Evolutionary conservation across 2,329 filamentous ascomycete genomes (phyloP).

Genomic region (Aureobasidium mangrovei): DNA sequence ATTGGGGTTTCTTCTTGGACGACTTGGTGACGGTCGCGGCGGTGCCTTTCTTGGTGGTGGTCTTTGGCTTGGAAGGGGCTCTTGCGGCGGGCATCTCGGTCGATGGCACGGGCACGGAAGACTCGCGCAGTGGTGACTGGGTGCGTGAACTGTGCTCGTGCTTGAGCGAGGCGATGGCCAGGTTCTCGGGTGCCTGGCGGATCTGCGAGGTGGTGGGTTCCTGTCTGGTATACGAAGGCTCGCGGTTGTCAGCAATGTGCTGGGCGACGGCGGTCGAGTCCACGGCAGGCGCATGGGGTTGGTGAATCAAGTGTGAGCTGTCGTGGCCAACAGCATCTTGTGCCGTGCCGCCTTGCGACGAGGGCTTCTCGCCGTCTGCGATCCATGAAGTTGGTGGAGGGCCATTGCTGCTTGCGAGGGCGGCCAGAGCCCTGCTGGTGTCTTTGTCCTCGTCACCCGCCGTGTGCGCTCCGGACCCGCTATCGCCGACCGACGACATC

Average conservation of each 20-base stretch:
- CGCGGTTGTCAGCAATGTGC: constrained; percentile 22
- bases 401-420: not conserved
- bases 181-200: not conserved
- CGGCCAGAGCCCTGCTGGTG: not conserved
- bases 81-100: constrained; percentile 26
- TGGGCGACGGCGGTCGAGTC: not conserved
- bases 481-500: too few relatives aligned
- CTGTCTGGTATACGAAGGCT: constrained; percentile 26
- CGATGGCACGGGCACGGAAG: constrained; percentile 31
- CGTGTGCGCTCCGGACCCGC: too few relatives aligned
- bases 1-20: constrained; percentile 32
- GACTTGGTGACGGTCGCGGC: constrained; percentile 34
- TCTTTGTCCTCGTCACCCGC: too few relatives aligned
- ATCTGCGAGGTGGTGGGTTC: constrained; percentile 19
- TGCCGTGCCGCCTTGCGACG: not conserved
- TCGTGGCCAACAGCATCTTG: not conserved
- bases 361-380: not conserved
- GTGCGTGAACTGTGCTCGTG: constrained; percentile 36
- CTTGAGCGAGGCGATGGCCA: constrained; percentile 25
- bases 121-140: constrained; percentile 31
- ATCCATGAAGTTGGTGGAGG: not conserved
- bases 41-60: constrained; percentile 36
- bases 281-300: not conserved
- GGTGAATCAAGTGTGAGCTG: not conserved
- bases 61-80: constrained; percentile 33